Evolutionary conservation across 306 rosid genomes (phyloP).

Genomic region (Vigna mungo): DNA sequence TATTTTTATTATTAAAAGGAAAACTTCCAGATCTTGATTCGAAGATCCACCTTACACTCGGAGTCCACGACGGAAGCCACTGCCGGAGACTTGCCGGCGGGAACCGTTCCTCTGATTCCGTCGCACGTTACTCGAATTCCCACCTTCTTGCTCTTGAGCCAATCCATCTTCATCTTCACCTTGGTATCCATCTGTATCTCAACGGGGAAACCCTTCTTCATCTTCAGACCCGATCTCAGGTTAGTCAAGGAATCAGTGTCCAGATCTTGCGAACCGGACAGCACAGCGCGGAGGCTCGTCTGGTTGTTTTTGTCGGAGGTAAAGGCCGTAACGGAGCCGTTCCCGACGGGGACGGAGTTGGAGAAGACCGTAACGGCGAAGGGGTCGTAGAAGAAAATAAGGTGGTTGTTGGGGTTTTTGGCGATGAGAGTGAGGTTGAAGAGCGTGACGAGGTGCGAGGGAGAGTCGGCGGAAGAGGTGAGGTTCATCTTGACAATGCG

Average conservation of each 20-base stretch:
- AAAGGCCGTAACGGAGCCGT: slow-evolving; percentile 76
- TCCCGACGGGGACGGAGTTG: slow-evolving; percentile 60
- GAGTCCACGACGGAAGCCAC: slow-evolving; percentile 72
- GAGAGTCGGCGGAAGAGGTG: slow-evolving; percentile 70
- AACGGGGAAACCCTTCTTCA: slow-evolving; percentile 67
- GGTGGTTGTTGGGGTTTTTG: slow-evolving; percentile 84
- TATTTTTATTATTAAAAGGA: slow-evolving; percentile 51
- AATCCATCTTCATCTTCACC: slow-evolving; percentile 81
- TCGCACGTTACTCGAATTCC: slow-evolving; percentile 85
- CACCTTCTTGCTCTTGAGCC: slow-evolving; percentile 70
- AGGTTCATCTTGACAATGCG: slow-evolving; percentile 84
- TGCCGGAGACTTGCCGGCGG: slow-evolving; percentile 85
- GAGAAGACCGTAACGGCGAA: slow-evolving; percentile 59
- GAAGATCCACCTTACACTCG: slow-evolving; percentile 89
- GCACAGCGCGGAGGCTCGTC: slow-evolving; percentile 62
- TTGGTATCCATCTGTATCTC: slow-evolving; percentile 81
- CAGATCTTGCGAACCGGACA: slow-evolving; percentile 63
- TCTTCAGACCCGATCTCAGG: slow-evolving; percentile 84
- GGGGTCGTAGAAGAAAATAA: slow-evolving; percentile 72
- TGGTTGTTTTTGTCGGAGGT: slow-evolving; percentile 68
- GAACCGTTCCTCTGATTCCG: slow-evolving; percentile 66
- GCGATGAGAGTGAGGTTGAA: slow-evolving; percentile 79
- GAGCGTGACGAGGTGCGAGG: slow-evolving; percentile 71
- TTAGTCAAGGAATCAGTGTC: slow-evolving; percentile 69
- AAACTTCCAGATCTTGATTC: slow-evolving; percentile 98